Conservation (phyloP, 2,329 filamentous ascomycete species). For the Truncatella angustata region DNA sequence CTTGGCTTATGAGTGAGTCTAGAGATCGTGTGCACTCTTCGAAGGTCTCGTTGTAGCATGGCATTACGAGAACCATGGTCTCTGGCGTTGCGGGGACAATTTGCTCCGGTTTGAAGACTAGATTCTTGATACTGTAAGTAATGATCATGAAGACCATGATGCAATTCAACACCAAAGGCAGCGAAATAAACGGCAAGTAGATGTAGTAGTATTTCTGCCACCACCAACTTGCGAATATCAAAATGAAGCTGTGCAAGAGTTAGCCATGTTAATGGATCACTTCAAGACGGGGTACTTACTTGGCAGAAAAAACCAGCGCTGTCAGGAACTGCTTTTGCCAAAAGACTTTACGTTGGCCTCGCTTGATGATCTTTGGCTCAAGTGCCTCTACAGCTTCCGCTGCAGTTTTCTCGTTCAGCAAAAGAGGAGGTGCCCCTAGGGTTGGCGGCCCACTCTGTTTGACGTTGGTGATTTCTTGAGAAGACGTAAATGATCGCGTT, state of each 20-base stretch:
- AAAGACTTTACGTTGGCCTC: conserved; percentile 17
- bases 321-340: conserved; percentile 16
- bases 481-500: too few species aligned
- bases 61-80: conserved; percentile 43
- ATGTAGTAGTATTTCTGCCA: conserved; percentile 42
- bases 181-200: conserved; percentile 43
- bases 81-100: conserved; percentile 33
- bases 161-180: conserved; percentile 39
- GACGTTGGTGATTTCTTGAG: too few species aligned
- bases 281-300: conserved; percentile 13
- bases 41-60: conserved; percentile 48
- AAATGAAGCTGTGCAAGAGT: conserved; percentile 15
- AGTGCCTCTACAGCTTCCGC: conserved; percentile 12
- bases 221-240: conserved; percentile 32
- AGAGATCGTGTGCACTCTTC: conserved; percentile 43
- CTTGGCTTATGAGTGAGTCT: conserved; percentile 43
- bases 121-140: conserved; percentile 28
- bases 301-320: conserved; percentile 12
- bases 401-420: conserved; percentile 14
- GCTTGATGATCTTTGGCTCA: conserved; percentile 15
- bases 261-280: neutral
- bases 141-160: conserved; percentile 40
- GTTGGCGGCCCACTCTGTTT: too few species aligned
- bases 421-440: too few species aligned
- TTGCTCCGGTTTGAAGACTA: conserved; percentile 26